phyloP scores from a whole-genome alignment of 306 rosid species.

The Myrica gale region DNA sequence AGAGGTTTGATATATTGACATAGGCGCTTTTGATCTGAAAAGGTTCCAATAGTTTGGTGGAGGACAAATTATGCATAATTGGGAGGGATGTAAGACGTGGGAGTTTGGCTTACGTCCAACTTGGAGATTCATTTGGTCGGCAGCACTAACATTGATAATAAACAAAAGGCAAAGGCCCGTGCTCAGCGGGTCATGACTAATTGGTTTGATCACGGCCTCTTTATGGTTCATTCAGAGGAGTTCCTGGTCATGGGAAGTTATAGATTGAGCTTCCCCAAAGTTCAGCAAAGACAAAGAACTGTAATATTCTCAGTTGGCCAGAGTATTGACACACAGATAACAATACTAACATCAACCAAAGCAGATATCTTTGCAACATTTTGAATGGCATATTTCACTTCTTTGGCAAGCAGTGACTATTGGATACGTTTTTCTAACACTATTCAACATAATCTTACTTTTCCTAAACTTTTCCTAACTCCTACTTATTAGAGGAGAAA shows the following conservation, averaged over 20 bases:
- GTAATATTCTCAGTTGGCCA: constrained; percentile 6
- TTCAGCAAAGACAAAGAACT: background rate
- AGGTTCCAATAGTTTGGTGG: no score
- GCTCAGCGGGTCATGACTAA: no score
- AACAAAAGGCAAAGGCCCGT: no score
- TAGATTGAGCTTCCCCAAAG: constrained; percentile 28
- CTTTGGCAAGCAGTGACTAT: background rate
- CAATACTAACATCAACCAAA: no score
- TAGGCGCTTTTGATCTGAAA: no score
- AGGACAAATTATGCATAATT: no score
- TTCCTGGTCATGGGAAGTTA: constrained; percentile 62
- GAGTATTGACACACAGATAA: background rate
- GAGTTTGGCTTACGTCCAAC: no score
- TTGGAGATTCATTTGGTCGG: no score
- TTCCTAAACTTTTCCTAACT: background rate
- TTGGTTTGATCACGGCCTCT: constrained; percentile 56
- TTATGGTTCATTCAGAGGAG: constrained; percentile 86
- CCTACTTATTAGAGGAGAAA: background rate
- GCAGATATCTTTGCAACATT: background rate
- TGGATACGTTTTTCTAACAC: background rate
- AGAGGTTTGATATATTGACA: no score
- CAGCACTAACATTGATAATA: no score
- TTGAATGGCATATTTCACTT: constrained; percentile 1
- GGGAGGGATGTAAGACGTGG: no score
- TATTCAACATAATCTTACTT: background rate